These are phyloP conservation scores for Salix udensis DNA, from an alignment of 345 rosid genomes.

Conservation along the genomic window DNA sequence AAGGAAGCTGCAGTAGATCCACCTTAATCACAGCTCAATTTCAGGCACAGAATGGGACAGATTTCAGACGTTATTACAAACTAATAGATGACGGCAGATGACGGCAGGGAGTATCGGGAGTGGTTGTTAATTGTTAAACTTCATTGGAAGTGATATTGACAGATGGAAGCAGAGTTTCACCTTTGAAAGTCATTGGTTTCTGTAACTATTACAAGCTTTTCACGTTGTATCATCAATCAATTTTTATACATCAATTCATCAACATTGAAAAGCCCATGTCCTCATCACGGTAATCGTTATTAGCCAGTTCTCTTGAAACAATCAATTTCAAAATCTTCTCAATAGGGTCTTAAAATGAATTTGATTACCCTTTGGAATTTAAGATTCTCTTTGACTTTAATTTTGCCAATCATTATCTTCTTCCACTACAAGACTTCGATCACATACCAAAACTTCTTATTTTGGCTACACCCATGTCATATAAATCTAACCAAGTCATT, in stretches of 20 bases:
- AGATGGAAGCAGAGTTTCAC: no score
- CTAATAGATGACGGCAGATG: not conserved
- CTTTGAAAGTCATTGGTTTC: not conserved
- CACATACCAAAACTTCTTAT: conserved; percentile 12
- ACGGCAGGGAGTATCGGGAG: not conserved
- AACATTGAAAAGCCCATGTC: no score
- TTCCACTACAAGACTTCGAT: conserved; percentile 12
- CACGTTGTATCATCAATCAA: not conserved
- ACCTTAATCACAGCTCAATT: not conserved
- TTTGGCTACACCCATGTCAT: conserved; percentile 18
- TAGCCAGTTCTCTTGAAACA: no score
- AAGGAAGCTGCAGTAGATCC: not conserved
- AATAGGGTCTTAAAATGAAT: conserved; percentile 27
- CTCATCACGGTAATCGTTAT: no score
- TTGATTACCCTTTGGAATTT: conserved; percentile 22
- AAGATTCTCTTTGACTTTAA: conserved; percentile 2
- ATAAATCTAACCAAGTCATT: conserved; percentile 15
- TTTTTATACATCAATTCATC: not conserved
- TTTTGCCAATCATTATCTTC: conserved; percentile 4
- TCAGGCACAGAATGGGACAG: not conserved
- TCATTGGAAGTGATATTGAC: no score
- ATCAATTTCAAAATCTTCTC: not conserved
- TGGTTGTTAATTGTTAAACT: no score
- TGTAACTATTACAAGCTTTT: not conserved
- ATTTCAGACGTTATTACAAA: not conserved